phyloP scores from a whole-genome alignment of 139 green algal genomes.

The Trebouxia sp. region DNA sequence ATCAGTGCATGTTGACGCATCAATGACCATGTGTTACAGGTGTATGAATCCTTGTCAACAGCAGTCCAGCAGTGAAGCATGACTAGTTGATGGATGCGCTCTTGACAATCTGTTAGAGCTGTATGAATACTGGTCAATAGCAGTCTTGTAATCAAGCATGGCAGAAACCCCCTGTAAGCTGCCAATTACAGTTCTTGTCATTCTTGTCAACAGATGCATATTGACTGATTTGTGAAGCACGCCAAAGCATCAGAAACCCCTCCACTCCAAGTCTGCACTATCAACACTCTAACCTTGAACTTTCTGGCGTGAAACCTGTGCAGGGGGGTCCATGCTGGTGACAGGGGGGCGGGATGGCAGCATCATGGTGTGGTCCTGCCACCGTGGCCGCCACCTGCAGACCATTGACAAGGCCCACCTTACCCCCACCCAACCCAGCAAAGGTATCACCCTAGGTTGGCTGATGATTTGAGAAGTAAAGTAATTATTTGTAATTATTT shows the following conservation, averaged over 20 bases:
- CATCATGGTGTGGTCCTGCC: slow-evolving; percentile 37
- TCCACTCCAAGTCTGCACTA: not conserved
- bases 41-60: not conserved
- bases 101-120: too few species aligned
- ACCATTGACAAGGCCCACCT: slow-evolving; percentile 12
- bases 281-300: not conserved
- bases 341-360: slow-evolving; percentile 53
- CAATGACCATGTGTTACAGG: too few species aligned
- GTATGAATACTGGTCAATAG: too few species aligned
- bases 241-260: not conserved
- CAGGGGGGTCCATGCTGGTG: slow-evolving; percentile 42
- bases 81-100: not conserved
- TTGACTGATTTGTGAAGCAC: slow-evolving; percentile 17
- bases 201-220: not conserved
- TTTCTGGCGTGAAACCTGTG: not conserved
- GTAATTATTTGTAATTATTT: too few species aligned
- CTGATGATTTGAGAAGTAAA: slow-evolving; percentile 39
- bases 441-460: not conserved
- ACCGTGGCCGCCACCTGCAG: slow-evolving; percentile 28
- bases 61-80: not conserved
- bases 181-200: not conserved
- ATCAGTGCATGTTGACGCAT: too few species aligned
- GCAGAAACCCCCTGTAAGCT: not conserved
- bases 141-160: not conserved
- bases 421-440: not conserved